Base-by-base conservation (phyloP, 2,329 filamentous ascomycete genomes). In the Fusarium drepaniforme region DNA sequence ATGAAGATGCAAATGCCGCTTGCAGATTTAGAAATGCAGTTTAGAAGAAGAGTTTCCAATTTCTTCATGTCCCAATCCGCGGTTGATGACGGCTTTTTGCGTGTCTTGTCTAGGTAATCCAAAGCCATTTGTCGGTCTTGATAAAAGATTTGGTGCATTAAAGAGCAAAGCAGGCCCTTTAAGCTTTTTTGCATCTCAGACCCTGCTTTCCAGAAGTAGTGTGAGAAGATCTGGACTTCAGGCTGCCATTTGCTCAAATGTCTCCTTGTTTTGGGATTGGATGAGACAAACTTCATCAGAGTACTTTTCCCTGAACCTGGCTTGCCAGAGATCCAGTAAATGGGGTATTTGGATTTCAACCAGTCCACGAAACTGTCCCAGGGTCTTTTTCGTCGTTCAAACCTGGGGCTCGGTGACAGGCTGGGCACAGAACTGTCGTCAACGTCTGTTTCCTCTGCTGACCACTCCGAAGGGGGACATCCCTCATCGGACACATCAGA, bases 281-380 rank as follows among this genome's bases (percentile, higher is more conserved):
- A 37, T 3, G 72, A 16, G 13, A 83, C 46, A 53, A 77, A 82
- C 44, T 81, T 83, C 61, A 82, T 77, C 37, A 83, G 59, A 0
- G 79, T 82, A 12, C 73, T 79, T 51, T 84, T 84, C 1, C 82
- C 82, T 1, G 81, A 78, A 0, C 80, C 82, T 0, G 80, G 75
- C 57, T 83, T 83, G 1, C 81, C 82, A 15, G 71, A 75, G 44
- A 83, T 77, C 76, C 80, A 84, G 66, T 81, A 83, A 0, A 61
- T 30, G 0, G 25, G 33, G 2, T 35, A 56, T 15, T 63, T 51
- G 0, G 73, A 77, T 33, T 58, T 35, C 12, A 77, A 18, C 74
- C 75, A 77, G 13, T 65, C 23, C 1, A 51, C 35, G 18, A 74
- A 75, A 15, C 30, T 59, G 33, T 40, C 21, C 56, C n/a, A 38